Evolutionary conservation across 106 monocot genomes (phyloP).

Genomic region (Narthecium ossifragum): DNA sequence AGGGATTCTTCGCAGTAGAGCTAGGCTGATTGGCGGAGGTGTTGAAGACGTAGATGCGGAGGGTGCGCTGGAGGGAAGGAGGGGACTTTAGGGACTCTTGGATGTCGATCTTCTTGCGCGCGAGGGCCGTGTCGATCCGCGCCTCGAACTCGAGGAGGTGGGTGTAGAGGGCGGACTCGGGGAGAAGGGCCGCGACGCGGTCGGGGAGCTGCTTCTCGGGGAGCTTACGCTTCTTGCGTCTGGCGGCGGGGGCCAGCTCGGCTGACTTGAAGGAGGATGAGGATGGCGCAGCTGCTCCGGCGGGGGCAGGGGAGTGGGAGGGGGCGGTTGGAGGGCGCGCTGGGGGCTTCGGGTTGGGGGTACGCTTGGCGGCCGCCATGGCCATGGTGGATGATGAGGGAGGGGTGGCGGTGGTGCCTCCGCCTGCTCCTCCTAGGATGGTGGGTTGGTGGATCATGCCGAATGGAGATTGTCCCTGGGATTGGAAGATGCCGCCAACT

Average conservation of each 20-base stretch:
- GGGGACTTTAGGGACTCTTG: constrained; percentile 79
- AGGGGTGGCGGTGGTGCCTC: no score
- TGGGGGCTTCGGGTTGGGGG: constrained; percentile 33
- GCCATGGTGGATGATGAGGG: no score
- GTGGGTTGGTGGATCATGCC: no score
- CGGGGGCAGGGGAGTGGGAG: constrained; percentile 9
- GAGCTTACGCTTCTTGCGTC: constrained; percentile 90
- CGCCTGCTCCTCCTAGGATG: no score
- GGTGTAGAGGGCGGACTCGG: constrained; percentile 91
- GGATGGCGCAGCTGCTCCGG: constrained; percentile 5
- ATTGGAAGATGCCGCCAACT: no score
- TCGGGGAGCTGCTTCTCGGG: constrained; percentile 92
- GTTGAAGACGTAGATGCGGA: constrained; percentile 91
- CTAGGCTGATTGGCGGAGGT: constrained; percentile 67
- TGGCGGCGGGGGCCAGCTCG: constrained; percentile 80
- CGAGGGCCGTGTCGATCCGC: constrained; percentile 74
- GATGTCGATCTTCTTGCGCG: constrained; percentile 87
- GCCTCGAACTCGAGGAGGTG: constrained; percentile 92
- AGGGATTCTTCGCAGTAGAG: constrained; percentile 21
- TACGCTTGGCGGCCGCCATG: no score
- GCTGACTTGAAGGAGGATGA: constrained; percentile 30
- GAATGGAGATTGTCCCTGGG: no score
- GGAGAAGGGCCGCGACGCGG: constrained; percentile 84
- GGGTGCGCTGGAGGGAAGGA: constrained; percentile 70
- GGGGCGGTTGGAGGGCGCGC: constrained; percentile 13